Base-by-base conservation (phyloP, 2,329 filamentous ascomycete genomes). In the Sphaerulina vaccinii region DNA sequence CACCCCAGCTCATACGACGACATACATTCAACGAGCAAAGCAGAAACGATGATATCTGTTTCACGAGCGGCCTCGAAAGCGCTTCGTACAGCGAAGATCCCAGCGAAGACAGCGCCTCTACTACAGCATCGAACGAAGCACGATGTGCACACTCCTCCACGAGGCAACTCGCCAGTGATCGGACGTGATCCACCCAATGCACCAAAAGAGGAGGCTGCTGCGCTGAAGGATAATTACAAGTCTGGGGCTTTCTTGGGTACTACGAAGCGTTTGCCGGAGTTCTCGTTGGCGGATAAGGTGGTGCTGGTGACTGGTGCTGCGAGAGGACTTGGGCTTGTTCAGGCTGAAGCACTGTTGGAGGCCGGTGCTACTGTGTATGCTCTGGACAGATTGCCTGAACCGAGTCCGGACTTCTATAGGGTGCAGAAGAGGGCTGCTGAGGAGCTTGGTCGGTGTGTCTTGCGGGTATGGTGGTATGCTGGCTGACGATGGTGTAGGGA, bases 321-420 rank as follows among this genome's bases (percentile, higher is more conserved):
- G n/a, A 27, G 47, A 41, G 88, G 88, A 0, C 76, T 91, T 8
- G 87, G 87, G n/a, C 71, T 92, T 16, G 81, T 84, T 5, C 81
- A 90, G 62, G 81, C 86, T 1, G 86, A 91, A 62, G 86, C 84
- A 1, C 71, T 91, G 11, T 74, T 88, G 10, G 86, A 91, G 69
- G 87, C 87, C 19, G 87, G 88, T 16, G 88, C 88, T 27, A 86
- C 70, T 58, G 83, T 88, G 24, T 85, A 88, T 66, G 82, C 82
- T 29, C 75, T 87, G 47, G 85, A 88, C 67, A 75, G 81, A 27
- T 76, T 87, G 19, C 72, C 77, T 4, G 70, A 75, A 48, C 83
- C 83, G 1, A 79, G 78, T 21, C 66, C 78, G 1, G 80, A 83
- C 52, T 93, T 91, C 69, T 78, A 79, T 51, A 72, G 73, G 33